Evolutionary conservation across 352 stramenopile species (phyloP).

Genomic region (Pythium aristosporum): DNA sequence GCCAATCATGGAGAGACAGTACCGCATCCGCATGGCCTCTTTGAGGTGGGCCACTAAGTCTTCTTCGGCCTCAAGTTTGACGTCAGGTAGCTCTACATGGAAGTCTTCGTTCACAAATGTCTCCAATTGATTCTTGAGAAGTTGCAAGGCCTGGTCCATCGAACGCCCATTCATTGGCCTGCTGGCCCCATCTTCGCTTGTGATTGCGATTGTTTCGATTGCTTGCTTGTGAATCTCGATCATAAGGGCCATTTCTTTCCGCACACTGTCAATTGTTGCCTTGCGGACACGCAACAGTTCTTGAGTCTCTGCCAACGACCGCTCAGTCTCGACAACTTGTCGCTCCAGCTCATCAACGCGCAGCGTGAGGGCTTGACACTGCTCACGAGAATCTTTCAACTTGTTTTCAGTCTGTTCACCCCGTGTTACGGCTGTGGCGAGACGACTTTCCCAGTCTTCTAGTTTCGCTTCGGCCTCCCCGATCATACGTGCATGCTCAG

Average conservation of each 20-base stretch:
- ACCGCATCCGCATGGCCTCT: conserved; percentile 36
- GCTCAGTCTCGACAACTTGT: conserved; percentile 21
- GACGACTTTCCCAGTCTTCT: neutral
- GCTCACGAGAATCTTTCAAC: neutral
- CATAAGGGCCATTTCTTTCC: conserved; percentile 34
- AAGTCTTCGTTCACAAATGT: conserved; percentile 47
- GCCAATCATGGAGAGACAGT: conserved; percentile 13
- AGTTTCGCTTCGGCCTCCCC: conserved; percentile 2
- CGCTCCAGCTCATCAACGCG: conserved; percentile 13
- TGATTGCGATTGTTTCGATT: neutral
- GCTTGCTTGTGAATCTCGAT: conserved; percentile 16
- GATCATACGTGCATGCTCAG: neutral
- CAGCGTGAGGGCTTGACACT: neutral
- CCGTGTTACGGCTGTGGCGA: neutral
- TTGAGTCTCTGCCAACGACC: conserved; percentile 28
- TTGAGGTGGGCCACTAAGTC: conserved; percentile 43
- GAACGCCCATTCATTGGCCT: neutral
- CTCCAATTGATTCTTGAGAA: conserved; percentile 50
- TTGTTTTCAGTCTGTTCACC: neutral
- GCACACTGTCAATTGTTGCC: conserved; percentile 50
- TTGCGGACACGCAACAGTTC: conserved; percentile 36
- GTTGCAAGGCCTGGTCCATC: conserved; percentile 33
- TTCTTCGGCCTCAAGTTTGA: conserved; percentile 32
- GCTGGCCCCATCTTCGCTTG: neutral
- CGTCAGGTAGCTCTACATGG: conserved; percentile 28